Evolutionary conservation across 306 rosid species (phyloP).

Genomic region (Prunus kanzakura): DNA sequence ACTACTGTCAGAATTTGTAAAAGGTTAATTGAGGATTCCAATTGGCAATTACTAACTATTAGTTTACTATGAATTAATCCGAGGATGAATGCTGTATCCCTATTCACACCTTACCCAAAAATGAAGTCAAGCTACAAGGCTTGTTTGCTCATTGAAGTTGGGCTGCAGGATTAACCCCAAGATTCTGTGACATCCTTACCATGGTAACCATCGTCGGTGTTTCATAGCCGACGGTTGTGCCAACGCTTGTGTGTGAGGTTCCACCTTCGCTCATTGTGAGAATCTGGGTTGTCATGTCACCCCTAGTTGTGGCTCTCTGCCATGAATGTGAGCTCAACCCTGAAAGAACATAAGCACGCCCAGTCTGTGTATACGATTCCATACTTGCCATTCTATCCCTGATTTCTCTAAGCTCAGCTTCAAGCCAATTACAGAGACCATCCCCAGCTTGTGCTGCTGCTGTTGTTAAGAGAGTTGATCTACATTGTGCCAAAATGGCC

Average conservation of each 20-base stretch:
- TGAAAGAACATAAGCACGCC: background rate
- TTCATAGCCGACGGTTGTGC: background rate
- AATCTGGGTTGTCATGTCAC: background rate
- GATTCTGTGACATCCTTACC: conserved; percentile 3
- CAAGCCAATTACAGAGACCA: background rate
- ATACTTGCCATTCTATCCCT: conserved; percentile 2
- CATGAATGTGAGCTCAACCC: background rate
- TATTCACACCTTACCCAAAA: background rate
- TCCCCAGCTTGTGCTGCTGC: conserved; percentile 15
- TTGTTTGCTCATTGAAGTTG: background rate
- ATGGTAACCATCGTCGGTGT: background rate
- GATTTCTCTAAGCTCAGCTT: conserved; percentile 15
- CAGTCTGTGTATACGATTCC: background rate
- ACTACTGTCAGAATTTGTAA: background rate
- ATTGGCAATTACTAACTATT: background rate
- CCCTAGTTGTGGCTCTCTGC: conserved; percentile 13
- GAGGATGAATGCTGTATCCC: background rate
- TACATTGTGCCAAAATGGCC: conserved; percentile 9
- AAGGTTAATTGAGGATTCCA: background rate
- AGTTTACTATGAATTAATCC: background rate
- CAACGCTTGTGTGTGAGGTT: background rate
- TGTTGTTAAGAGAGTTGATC: background rate
- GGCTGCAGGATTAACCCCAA: background rate
- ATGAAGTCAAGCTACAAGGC: background rate
- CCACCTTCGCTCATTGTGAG: background rate